A percentile compares a stretch with the other conserved stretches of the same genome.
These are phyloP conservation scores for Kockovaella imperatae DNA, from an alignment of 768 basidiomycete genomes.

Conservation along the genomic window DNA sequence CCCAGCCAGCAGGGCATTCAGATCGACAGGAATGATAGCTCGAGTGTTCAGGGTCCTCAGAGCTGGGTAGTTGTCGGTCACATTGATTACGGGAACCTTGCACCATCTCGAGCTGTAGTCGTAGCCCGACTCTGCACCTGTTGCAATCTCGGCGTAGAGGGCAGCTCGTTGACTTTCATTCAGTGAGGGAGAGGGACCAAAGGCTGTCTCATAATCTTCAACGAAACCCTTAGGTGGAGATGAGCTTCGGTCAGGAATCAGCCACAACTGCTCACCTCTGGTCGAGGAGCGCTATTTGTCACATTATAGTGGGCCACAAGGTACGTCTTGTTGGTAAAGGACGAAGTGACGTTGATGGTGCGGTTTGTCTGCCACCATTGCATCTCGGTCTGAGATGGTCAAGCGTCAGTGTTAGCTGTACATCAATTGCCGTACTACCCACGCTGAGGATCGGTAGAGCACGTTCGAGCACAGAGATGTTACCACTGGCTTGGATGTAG, in stretches of 20 bases:
- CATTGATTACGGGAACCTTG: conserved; percentile 47
- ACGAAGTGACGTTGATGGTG: conserved; percentile 46
- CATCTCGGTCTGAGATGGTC: conserved; percentile 59
- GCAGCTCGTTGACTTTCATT: conserved; percentile 56
- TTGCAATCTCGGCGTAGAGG: conserved; percentile 80
- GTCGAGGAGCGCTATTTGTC: conserved; percentile 66
- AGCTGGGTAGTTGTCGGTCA: conserved; percentile 51
- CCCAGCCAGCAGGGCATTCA: conserved; percentile 77
- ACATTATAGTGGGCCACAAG: conserved; percentile 67
- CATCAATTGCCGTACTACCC: too few species aligned
- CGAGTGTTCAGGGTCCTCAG: conserved; percentile 65
- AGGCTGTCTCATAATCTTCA: conserved; percentile 69
- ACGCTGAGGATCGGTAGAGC: conserved; percentile 81
- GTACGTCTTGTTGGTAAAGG: conserved; percentile 50
- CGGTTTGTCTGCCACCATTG: conserved; percentile 75
- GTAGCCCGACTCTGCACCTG: conserved; percentile 68
- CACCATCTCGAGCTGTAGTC: conserved; percentile 46
- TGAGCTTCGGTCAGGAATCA: neutral
- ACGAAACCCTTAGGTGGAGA: conserved; percentile 46
- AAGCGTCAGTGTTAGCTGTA: neutral
- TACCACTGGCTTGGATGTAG: conserved; percentile 67
- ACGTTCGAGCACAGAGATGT: conserved; percentile 64
- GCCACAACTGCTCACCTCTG: conserved; percentile 53
- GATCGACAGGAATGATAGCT: conserved; percentile 62
- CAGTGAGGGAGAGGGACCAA: conserved; percentile 53